phyloP scores from a whole-genome alignment of 805 yeast species.

The Lachancea mirantina region DNA sequence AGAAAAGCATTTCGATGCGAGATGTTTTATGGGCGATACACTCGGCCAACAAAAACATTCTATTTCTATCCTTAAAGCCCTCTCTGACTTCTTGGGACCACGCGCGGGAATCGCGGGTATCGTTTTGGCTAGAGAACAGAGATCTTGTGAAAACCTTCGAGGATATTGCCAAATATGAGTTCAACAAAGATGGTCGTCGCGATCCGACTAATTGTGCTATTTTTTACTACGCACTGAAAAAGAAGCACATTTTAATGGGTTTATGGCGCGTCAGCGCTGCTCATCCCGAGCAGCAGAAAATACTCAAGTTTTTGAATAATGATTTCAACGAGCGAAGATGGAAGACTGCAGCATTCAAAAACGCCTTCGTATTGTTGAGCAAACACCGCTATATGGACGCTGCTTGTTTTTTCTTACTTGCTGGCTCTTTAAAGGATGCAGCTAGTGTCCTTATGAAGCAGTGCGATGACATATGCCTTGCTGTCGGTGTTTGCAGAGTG shows the following conservation, averaged over 20 bases:
- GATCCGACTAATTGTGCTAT: slow-evolving; percentile 74
- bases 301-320: slow-evolving; percentile 66
- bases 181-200: slow-evolving; percentile 43
- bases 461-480: slow-evolving; percentile 61
- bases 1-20: slow-evolving; percentile 57
- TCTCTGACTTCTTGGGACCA: slow-evolving; percentile 50
- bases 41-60: slow-evolving; percentile 65
- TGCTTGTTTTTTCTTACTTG: slow-evolving; percentile 80
- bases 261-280: slow-evolving; percentile 75
- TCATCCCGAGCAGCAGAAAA: slow-evolving; percentile 76
- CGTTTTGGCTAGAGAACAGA: slow-evolving; percentile 57
- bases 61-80: slow-evolving; percentile 40
- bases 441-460: slow-evolving; percentile 66
- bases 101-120: slow-evolving; percentile 53
- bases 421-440: slow-evolving; percentile 67
- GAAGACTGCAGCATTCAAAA: slow-evolving; percentile 84
- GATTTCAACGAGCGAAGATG: slow-evolving; percentile 73
- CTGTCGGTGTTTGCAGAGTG: slow-evolving; percentile 73
- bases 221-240: slow-evolving; percentile 68
- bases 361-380: slow-evolving; percentile 84
- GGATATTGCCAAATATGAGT: slow-evolving; percentile 63
- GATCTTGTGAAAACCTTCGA: slow-evolving; percentile 53
- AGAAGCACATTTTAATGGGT: slow-evolving; percentile 68
- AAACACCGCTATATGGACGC: slow-evolving; percentile 85
- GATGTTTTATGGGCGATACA: slow-evolving; percentile 86